A percentile compares a stretch with the other conserved stretches of the same genome.
phyloP scores from a whole-genome alignment of 495 filamentous ascomycete genomes.

The Annulohypoxylon bovei region DNA sequence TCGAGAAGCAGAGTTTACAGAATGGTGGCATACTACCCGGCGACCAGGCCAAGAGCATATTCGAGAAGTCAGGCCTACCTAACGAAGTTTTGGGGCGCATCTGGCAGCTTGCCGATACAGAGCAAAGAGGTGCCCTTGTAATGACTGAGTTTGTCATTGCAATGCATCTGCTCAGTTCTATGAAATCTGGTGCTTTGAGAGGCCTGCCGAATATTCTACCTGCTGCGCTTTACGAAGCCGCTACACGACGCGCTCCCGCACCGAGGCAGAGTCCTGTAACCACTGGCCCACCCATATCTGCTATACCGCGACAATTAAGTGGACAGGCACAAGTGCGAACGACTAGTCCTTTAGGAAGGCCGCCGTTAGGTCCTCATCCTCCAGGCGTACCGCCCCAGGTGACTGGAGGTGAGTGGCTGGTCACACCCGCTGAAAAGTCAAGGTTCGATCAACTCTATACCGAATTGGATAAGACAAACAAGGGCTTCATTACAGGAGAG shows the following conservation, averaged over 20 bases:
- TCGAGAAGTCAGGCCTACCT: slow-evolving; percentile 88
- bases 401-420: slow-evolving; percentile 80
- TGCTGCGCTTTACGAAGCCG: slow-evolving; percentile 89
- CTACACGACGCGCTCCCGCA: slow-evolving; percentile 69
- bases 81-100: slow-evolving; percentile 92
- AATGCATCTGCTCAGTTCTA: slow-evolving; percentile 95
- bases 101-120: slow-evolving; percentile 93
- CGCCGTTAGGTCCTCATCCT: slow-evolving; percentile 59
- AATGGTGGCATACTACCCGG: slow-evolving; percentile 83
- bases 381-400: slow-evolving; percentile 59
- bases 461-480: slow-evolving; percentile 79
- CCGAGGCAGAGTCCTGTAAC: slow-evolving; percentile 52
- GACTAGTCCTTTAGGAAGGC: slow-evolving; percentile 74
- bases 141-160: slow-evolving; percentile 95
- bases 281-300: slow-evolving; percentile 49
- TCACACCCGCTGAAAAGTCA: slow-evolving; percentile 82
- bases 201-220: slow-evolving; percentile 85
- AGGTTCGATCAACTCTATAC: slow-evolving; percentile 86
- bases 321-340: slow-evolving; percentile 63
- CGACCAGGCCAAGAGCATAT: slow-evolving; percentile 90
- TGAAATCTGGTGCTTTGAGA: slow-evolving; percentile 81
- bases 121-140: slow-evolving; percentile 89
- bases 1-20: slow-evolving; percentile 84
- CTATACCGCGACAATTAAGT: slow-evolving; percentile 59
- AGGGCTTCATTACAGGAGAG: slow-evolving; percentile 86